Evolutionary conservation across 257 asterid species (phyloP), one percentile per base, ranked within the genome.

Genomic region (Nicotiana tabacum): DNA sequence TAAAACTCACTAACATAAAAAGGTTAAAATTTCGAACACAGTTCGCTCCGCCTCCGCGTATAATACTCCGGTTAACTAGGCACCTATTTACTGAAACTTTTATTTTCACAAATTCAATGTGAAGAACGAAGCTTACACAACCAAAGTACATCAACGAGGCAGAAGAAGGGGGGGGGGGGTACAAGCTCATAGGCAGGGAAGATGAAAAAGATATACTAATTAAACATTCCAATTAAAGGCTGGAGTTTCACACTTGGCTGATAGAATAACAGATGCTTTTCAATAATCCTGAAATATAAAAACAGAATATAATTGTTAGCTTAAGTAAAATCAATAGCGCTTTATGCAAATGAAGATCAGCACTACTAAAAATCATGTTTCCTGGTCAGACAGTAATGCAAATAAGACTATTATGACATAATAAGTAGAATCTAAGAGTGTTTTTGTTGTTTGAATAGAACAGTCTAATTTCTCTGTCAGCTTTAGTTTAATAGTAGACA

Each of bases 131-230:
- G 61, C 3, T 72, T 13, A 74, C 24, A 74, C 62, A 74, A 48
- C 21, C 27, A 74, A 48, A 74, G 62, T 74, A 74, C 80, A 48
- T 48, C 61, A 48, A 48, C 39, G 5, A 72, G 78, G 37, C 6
- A 21, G 1, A 6, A 30, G 9, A 72, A 46, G 60, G 30, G 77
- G 56, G 27, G 58, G 13, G 4, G 13, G 48, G 21, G 6, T 24
- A 70, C 61, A 74, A 27, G 62, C 62, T 74, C 62, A 7, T 48
- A 48, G 62, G 80, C 62, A 74, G 80, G 62, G 62, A 74, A 24
- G 64, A 74, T 24, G 60, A 72, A 3, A 74, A 74, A 13, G 39
- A 48, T 24, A 46, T 21, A 72, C 37, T 30, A 70, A 21, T 33
- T 21, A 46, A 48, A 51, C 12, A 2, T 74, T 46, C 62, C 80